Base-by-base conservation (phyloP, 108 stramenopile species). In the Pseudonitzschia pungens region DNA sequence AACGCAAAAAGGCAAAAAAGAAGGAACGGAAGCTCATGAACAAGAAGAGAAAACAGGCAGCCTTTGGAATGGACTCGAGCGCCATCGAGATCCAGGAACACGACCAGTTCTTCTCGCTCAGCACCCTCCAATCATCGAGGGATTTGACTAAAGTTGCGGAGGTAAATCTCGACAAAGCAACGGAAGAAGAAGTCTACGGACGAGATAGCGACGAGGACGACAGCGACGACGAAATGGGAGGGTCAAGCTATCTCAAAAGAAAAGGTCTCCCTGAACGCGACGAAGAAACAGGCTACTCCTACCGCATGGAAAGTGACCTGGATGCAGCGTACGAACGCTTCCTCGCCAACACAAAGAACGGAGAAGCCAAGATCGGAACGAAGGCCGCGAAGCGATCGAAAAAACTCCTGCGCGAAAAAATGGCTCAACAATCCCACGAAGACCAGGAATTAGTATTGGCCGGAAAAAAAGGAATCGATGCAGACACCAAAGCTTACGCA, bases 281-380 rank as follows among this genome's bases (percentile, higher is more conserved):
- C 33, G 81, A 86, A 29, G 80, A 89, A 0, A 83, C 83, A 32
- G 88, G 78, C 28, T 74, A 84, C 66, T 83, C 72, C 32, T 78
- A 77, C 58, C 70, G 78, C 68, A 80, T 94, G n/a, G 94, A 96
- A 62, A 77, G 76, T 22, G 93, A 93, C 63, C 72, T 98, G 43
- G 96, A 97, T 76, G 77, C 68, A 43, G 95, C 94, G 24, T 97
- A 97, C 73, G 90, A 94, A 31, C 74, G 79, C 27, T 97, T 93
- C 77, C 76, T 95, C 36, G 57, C 69, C 22, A 89, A 76, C 62
- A 94, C 93, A 11, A 90, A 86, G 71, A 81, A 95, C 75, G 81
- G 80, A 26, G 73, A 79, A 68, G 84, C 87, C 72, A 96, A 88
- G 72, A 83, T 79, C 72, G 91, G 91, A 1, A 91, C 86, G 51